phyloP scores from a whole-genome alignment of 2,329 filamentous ascomycete species.

The Fusarium nelsonii region DNA sequence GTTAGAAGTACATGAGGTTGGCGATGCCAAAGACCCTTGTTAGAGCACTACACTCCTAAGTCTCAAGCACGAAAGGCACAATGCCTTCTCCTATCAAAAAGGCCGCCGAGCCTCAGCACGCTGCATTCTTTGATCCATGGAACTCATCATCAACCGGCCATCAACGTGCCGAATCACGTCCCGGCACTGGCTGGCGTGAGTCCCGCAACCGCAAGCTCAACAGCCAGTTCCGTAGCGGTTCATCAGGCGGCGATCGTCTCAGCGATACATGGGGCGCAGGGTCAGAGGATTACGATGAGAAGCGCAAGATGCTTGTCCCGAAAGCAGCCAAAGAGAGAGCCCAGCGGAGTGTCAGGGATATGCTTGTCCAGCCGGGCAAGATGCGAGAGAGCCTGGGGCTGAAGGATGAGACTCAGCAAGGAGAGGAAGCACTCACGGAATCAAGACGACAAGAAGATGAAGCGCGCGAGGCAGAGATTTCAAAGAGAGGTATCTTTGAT shows the following conservation, averaged over 20 bases:
- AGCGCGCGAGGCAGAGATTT: constrained; percentile 55
- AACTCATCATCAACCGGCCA: constrained; percentile 83
- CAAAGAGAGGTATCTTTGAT: constrained; percentile 69
- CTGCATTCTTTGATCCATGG: constrained; percentile 72
- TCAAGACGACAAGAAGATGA: constrained; percentile 63
- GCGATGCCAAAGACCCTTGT: not conserved
- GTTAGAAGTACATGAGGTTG: not conserved
- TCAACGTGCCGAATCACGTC: constrained; percentile 77
- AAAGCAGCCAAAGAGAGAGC: constrained; percentile 57
- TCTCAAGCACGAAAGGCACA: not conserved
- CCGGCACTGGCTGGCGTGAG: constrained; percentile 76
- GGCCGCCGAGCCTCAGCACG: constrained; percentile 58
- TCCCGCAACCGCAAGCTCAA: constrained; percentile 77
- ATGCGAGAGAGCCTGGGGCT: constrained; percentile 53
- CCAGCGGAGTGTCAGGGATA: constrained; percentile 63
- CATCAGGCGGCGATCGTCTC: constrained; percentile 69
- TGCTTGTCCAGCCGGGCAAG: constrained; percentile 62
- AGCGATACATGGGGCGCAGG: constrained; percentile 75
- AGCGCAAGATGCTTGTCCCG: constrained; percentile 58
- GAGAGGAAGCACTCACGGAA: constrained; percentile 44
- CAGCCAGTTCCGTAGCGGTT: constrained; percentile 72
- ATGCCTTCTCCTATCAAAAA: constrained; percentile 41
- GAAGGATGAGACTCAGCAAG: constrained; percentile 18
- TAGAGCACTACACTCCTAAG: not conserved
- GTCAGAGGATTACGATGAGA: constrained; percentile 66